Conservation (phyloP, 371 early-diverging fungal genomes). For the Blakeslea trispora region DNA sequence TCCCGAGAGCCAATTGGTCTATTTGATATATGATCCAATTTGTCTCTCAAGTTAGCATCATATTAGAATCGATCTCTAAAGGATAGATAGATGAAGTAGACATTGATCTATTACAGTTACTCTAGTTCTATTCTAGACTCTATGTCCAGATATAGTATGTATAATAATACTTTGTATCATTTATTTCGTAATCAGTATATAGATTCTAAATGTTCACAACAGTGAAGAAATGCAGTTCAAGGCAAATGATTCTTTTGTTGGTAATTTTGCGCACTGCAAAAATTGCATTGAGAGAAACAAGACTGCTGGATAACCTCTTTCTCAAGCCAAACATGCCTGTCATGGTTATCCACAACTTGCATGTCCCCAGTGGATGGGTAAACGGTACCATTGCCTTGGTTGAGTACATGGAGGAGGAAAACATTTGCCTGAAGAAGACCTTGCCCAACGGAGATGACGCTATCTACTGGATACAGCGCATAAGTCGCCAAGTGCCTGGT, state of each 20-base stretch:
- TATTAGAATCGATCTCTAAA: too few relatives aligned
- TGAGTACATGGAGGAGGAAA: conserved; percentile 4
- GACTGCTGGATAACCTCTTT: background rate
- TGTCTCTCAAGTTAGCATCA: too few relatives aligned
- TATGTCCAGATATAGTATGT: too few relatives aligned
- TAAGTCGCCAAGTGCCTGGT: background rate
- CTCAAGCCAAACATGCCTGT: background rate
- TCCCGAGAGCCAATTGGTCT: too few relatives aligned
- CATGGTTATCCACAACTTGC: conserved; percentile 5
- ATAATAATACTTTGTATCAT: too few relatives aligned
- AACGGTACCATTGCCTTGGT: conserved; percentile 2
- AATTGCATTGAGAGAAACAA: conserved; percentile 4
- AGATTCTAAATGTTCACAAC: too few relatives aligned
- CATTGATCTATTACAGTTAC: too few relatives aligned
- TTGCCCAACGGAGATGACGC: too few relatives aligned
- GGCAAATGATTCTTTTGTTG: background rate
- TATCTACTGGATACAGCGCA: conserved; percentile 7
- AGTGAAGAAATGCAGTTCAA: background rate
- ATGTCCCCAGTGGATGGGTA: conserved; percentile 4
- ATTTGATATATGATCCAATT: too few relatives aligned
- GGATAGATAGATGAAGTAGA: too few relatives aligned
- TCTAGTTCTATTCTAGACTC: too few relatives aligned
- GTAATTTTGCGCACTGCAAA: background rate
- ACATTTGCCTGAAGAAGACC: conserved; percentile 4
- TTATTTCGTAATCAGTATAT: too few relatives aligned